Evolutionary conservation across 768 basidiomycete genomes (phyloP).

Genomic region (Hydnum rufescens): DNA sequence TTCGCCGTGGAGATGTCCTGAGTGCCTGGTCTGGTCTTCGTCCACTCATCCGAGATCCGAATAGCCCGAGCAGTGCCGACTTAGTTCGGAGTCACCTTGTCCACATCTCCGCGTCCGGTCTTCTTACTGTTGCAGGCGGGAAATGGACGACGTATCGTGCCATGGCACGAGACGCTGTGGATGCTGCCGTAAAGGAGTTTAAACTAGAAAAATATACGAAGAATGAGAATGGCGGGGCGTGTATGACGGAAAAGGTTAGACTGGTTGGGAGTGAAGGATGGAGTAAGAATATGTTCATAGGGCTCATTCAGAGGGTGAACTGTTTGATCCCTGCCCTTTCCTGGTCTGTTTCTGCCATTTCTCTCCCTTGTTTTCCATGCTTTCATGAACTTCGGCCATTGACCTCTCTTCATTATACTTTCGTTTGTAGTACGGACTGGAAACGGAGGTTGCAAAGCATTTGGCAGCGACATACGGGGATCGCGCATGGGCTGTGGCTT

Average conservation of each 20-base stretch:
- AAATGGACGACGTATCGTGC: constrained; percentile 98
- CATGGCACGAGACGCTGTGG: constrained; percentile 92
- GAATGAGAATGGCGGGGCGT: constrained; percentile 35
- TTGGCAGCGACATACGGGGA: constrained; percentile 90
- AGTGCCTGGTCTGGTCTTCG: constrained; percentile 89
- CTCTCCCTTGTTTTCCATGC: not conserved
- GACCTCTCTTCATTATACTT: not conserved
- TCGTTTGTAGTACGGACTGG: constrained; percentile 58
- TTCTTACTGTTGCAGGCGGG: constrained; percentile 89
- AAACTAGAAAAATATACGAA: constrained; percentile 36
- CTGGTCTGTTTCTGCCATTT: constrained; percentile 2
- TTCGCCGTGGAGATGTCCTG: constrained; percentile 83
- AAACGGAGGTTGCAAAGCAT: constrained; percentile 83
- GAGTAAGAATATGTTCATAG: constrained; percentile 93
- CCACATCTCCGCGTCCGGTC: constrained; percentile 53
- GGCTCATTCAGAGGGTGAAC: constrained; percentile 72
- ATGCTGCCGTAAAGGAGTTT: constrained; percentile 67
- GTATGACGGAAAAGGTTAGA: constrained; percentile 61
- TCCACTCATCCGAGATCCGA: constrained; percentile 73
- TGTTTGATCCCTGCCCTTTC: not conserved
- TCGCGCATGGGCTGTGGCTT: constrained; percentile 86
- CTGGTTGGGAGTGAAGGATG: constrained; percentile 87
- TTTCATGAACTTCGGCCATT: no score
- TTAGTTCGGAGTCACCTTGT: constrained; percentile 91
- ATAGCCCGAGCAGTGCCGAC: constrained; percentile 56